These are phyloP conservation scores for Tilletia indica DNA, from an alignment of 1,284 basidiomycete genomes.

Conservation along the genomic window DNA sequence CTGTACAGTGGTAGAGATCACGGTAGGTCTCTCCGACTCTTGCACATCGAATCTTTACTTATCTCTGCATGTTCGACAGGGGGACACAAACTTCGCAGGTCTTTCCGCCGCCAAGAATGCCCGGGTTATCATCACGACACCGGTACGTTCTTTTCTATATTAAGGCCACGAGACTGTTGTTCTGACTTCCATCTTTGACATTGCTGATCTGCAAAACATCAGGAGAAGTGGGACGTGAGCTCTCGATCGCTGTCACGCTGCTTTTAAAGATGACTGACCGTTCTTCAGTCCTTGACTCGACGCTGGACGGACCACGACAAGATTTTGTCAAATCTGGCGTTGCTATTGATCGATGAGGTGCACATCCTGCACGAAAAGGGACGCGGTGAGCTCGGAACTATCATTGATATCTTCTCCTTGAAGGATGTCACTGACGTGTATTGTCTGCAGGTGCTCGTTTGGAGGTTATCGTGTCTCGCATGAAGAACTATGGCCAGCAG, in stretches of 20 bases:
- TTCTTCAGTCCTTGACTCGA: slow-evolving; percentile 30
- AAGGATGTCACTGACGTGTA: neutral
- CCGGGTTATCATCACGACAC: slow-evolving; percentile 62
- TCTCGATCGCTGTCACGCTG: neutral
- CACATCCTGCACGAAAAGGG: slow-evolving; percentile 86
- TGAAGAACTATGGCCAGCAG: slow-evolving; percentile 66
- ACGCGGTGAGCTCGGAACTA: slow-evolving; percentile 65
- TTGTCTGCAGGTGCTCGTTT: slow-evolving; percentile 60
- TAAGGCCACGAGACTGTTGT: slow-evolving; percentile 67
- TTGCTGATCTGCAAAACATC: too few relatives aligned
- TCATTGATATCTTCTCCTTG: neutral
- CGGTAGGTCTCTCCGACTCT: slow-evolving; percentile 65
- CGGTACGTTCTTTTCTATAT: slow-evolving; percentile 80
- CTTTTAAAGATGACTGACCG: neutral
- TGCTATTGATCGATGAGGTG: slow-evolving; percentile 80
- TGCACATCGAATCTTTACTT: neutral
- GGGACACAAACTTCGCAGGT: slow-evolving; percentile 17
- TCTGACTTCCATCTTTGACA: too few relatives aligned
- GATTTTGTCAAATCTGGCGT: slow-evolving; percentile 47
- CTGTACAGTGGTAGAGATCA: slow-evolving; percentile 75
- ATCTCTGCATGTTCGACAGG: slow-evolving; percentile 45
- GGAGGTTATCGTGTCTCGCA: slow-evolving; percentile 89
- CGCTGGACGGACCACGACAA: slow-evolving; percentile 38
- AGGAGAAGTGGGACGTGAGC: slow-evolving; percentile 13
- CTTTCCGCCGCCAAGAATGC: slow-evolving; percentile 17